Conservation (phyloP, 2,329 filamentous ascomycete genomes). For the Dendrostoma leiphaemia region DNA sequence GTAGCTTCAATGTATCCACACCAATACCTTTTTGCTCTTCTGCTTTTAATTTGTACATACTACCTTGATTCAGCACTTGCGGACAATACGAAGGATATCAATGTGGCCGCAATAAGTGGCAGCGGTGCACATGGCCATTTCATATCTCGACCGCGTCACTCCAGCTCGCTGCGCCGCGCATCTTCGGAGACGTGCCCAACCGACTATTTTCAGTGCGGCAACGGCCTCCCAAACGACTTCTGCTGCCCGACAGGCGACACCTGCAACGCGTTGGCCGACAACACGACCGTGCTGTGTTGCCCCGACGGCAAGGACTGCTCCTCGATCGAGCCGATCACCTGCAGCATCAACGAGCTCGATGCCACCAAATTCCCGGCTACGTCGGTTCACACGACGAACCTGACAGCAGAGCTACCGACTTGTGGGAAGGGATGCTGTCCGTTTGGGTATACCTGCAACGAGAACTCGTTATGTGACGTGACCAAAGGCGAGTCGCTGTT, state of each 20-base stretch:
- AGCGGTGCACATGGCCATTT: not conserved
- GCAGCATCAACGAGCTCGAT: conserved; percentile 9
- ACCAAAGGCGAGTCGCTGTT: conserved; percentile 1
- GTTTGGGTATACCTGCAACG: conserved; percentile 17
- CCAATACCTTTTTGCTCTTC: conserved; percentile 7
- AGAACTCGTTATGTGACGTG: not conserved
- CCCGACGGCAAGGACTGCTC: conserved; percentile 11
- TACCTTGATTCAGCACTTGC: not conserved
- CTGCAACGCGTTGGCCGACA: conserved; percentile 12
- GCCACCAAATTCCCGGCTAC: conserved; percentile 13
- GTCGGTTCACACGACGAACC: conserved; percentile 9
- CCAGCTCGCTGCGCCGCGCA: conserved; percentile 3
- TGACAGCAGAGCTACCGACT: conserved; percentile 12
- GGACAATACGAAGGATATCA: not conserved
- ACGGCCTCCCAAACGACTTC: conserved; percentile 14
- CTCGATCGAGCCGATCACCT: conserved; percentile 14
- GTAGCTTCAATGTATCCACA: conserved; percentile 18
- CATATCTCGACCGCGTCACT: not conserved
- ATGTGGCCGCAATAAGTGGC: not conserved
- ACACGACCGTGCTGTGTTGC: conserved; percentile 14
- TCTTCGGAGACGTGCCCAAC: conserved; percentile 12
- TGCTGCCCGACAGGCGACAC: conserved; percentile 9
- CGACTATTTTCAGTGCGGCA: conserved; percentile 14
- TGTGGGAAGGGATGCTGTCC: conserved; percentile 15
- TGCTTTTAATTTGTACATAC: conserved; percentile 5